A percentile compares a stretch with the other conserved stretches of the same genome.
Conservation (phyloP, 2,329 filamentous ascomycete species). For the Colletotrichum tofieldiae region DNA sequence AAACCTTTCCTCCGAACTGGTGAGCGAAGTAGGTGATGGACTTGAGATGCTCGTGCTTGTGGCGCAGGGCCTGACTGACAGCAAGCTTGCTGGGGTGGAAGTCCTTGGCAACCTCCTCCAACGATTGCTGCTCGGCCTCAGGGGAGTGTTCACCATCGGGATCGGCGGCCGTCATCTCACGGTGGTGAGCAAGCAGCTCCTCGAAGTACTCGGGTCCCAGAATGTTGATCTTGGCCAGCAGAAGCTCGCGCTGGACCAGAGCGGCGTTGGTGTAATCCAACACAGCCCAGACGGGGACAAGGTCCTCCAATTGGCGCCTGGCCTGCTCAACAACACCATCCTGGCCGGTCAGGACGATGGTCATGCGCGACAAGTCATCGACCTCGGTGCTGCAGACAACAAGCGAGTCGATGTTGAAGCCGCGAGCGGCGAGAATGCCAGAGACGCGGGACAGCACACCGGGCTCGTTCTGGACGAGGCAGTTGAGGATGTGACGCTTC, state of each 20-base stretch:
- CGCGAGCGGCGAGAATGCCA: constrained; percentile 93
- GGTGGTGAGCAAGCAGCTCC: constrained; percentile 94
- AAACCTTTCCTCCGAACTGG: constrained; percentile 96
- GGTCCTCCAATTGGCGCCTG: constrained; percentile 92
- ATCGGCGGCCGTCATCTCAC: constrained; percentile 79
- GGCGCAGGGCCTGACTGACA: constrained; percentile 88
- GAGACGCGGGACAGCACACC: constrained; percentile 97
- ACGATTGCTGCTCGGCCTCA: constrained; percentile 56
- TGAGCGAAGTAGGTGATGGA: constrained; percentile 97
- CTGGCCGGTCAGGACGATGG: constrained; percentile 95
- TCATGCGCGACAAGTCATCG: constrained; percentile 97
- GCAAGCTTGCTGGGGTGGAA: constrained; percentile 93
- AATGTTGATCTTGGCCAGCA: constrained; percentile 97
- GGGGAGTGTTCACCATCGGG: constrained; percentile 59
- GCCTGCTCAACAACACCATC: constrained; percentile 98
- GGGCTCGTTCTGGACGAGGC: constrained; percentile 98
- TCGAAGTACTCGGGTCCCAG: constrained; percentile 98
- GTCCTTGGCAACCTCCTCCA: constrained; percentile 71
- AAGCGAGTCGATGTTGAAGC: constrained; percentile 99
- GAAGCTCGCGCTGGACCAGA: constrained; percentile 93
- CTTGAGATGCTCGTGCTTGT: constrained; percentile 98
- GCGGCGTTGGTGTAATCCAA: constrained; percentile 95
- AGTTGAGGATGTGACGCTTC: constrained; percentile 97
- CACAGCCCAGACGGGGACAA: constrained; percentile 98
- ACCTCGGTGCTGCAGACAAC: constrained; percentile 99